phyloP scores from a whole-genome alignment of 225 moss, liverwort and hornwort genomes.

The Antitrichia curtipendula region DNA sequence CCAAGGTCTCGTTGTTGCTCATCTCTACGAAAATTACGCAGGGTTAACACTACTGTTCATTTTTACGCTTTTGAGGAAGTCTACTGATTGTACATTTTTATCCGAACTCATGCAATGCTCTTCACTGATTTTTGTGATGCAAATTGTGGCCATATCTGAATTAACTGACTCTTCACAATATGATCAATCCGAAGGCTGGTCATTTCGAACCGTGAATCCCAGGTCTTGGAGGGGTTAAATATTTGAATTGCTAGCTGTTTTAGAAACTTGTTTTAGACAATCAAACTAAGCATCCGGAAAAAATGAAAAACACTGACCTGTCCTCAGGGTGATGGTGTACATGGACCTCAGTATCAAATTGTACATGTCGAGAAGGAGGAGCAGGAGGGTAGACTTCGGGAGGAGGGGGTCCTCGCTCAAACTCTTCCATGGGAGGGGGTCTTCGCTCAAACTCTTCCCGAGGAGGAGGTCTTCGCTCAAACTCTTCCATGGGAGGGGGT shows the following conservation, averaged over 20 bases:
- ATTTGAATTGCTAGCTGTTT: not conserved
- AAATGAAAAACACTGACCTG: not conserved
- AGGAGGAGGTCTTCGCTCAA: not conserved
- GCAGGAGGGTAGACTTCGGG: not conserved
- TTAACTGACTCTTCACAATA: too few species aligned
- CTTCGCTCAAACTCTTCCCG: not conserved
- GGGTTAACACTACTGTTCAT: not conserved
- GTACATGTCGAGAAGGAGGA: conserved; percentile 2
- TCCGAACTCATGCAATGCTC: too few species aligned
- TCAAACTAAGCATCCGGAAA: too few species aligned
- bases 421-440: not conserved
- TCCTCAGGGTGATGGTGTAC: not conserved
- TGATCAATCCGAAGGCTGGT: not conserved
- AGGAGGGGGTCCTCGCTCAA: not conserved
- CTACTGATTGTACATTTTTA: not conserved
- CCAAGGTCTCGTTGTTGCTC: not conserved
- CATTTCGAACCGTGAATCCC: not conserved
- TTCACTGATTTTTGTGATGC: not conserved
- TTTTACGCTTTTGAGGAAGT: too few species aligned
- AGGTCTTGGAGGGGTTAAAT: not conserved
- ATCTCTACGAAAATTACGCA: not conserved
- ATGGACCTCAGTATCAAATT: not conserved
- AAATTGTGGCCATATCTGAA: not conserved
- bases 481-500: not conserved
- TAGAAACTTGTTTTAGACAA: not conserved